Evolutionary conservation across 257 asterid species (phyloP), one percentile per base, ranked within the genome.

Genomic region (Fraxinus excelsior): DNA sequence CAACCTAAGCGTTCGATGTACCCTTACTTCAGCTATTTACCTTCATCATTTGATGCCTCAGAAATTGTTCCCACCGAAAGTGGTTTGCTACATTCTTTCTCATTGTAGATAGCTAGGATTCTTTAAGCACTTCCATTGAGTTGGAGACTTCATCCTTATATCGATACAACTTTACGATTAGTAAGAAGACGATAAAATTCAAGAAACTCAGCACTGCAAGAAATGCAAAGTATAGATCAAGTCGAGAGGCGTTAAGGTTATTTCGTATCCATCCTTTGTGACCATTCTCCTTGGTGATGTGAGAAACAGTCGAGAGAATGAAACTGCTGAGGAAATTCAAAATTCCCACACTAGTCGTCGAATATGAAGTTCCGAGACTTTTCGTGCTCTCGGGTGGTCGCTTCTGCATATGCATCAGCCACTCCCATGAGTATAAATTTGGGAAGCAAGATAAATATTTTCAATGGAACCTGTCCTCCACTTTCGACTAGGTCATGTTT

Each of bases 341-440:
- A 1, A 79, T 66, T 53, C 86, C 84, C 1, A 85, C 12, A 9
- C 82, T 77, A 38, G 84, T 80, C 70, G 76, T 62, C 9, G 78
- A 70, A 7, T 78, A 85, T 3, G n/a, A 78, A 5, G 83, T 80
- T 74, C 84, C 87, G 12, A 84, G 83, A 66, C 84, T 70, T 49
- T 79, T 87, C 91, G 85, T 87, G 80, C 80, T 85, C 76, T 85
- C 91, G 0, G 88, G 90, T n/a, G n/a, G 86, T 88, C 16, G 78
- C 82, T 29, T 84, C 86, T 3, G 77, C 34, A 31, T 35, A 87
- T 0, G 85, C 85, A 12, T 87, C 91, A 21, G 89, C 91, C 32
- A 77, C 74, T 29, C 91, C 91, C 81, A 78, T 82, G 0, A 87
- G 82, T 51, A 80, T 60, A 76, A 81, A 87, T 7, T 87, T 89